A percentile compares a stretch with the other conserved stretches of the same genome.
Evolutionary conservation across 345 rosid genomes (phyloP).

Genomic region (Geranium rotundifolium): DNA sequence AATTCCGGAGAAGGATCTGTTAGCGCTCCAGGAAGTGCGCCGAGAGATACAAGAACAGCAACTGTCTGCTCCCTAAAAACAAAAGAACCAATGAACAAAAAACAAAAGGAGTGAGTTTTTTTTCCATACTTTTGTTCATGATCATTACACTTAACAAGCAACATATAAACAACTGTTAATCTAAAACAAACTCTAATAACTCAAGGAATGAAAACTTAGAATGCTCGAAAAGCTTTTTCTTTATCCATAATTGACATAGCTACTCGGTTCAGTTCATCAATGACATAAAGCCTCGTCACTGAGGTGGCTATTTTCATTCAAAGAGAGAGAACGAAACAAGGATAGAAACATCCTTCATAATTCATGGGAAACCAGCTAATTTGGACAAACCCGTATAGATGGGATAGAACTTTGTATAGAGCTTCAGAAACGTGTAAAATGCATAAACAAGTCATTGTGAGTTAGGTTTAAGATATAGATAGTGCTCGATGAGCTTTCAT

Average conservation of each 20-base stretch:
- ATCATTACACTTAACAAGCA: neutral
- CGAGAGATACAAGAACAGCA: slow-evolving; percentile 56
- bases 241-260: neutral
- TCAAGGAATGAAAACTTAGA: neutral
- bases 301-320: neutral
- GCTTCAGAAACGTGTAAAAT: neutral
- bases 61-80: slow-evolving; percentile 74
- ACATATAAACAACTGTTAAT: neutral
- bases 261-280: neutral
- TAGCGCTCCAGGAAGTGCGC: slow-evolving; percentile 58
- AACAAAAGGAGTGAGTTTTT: neutral
- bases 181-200: neutral
- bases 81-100: neutral
- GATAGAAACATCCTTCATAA: neutral
- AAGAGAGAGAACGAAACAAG: neutral
- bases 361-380: neutral
- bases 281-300: neutral
- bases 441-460: neutral
- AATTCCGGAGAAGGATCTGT: slow-evolving; percentile 81
- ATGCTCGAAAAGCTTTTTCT: too few relatives aligned
- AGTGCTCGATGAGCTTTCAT: neutral
- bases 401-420: neutral
- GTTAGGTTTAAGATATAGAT: too few relatives aligned
- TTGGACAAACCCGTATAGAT: neutral
- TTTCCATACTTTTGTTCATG: neutral